Evolutionary conservation across 1,139 yeast genomes (phyloP), one percentile per base, ranked within the genome.

Genomic region (Suhomyces panamericanus): DNA sequence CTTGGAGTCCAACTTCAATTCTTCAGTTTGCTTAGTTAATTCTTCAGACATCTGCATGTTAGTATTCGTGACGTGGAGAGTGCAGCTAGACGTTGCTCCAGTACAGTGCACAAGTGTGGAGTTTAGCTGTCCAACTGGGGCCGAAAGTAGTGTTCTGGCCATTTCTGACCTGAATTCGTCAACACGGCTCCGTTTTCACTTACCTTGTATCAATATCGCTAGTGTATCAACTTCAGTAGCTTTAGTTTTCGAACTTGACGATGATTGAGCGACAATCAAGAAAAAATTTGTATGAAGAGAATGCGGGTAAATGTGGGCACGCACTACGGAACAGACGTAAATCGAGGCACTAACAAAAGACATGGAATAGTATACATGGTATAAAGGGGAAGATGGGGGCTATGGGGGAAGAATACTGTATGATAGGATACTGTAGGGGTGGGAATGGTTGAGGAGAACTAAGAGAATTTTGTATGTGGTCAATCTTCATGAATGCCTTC

Each of bases 21-120:
- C 79, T 59, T 78, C 78, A 51, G 84, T 73, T 62, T 80, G 70
- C 59, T 73, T 69, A 57, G 71, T 64, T 63, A 80, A 70, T 69
- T 80, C 84, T 67, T 78, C 82, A 53, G 81, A 62, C 75, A 70
- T 69, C 54, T 53, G 29, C 15, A 42, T 13, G 56, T 53, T 53
- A 53, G 56, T 54, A 50, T 44, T 26, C 29, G 22, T 28, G 15
- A 24, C 24, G 15, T 20, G 35, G 24, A 20, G 16, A 20, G 35
- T 20, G 24, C 10, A n/a, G 9, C 35, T 32, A 14, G 13, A 20
- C 27, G 13, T 22, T 32, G 15, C 15, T n/a, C 4, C 28, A 6
- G 24, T 2, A 20, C 4, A 6, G 24, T 20, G 24, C 29, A 34
- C 36, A 34, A 26, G n/a, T 20, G 24, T 20, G 24, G 24, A 20